These are phyloP conservation scores for Trypanosomatidae sp. DNA, from an alignment of 208 protist species.

Conservation along the genomic window DNA sequence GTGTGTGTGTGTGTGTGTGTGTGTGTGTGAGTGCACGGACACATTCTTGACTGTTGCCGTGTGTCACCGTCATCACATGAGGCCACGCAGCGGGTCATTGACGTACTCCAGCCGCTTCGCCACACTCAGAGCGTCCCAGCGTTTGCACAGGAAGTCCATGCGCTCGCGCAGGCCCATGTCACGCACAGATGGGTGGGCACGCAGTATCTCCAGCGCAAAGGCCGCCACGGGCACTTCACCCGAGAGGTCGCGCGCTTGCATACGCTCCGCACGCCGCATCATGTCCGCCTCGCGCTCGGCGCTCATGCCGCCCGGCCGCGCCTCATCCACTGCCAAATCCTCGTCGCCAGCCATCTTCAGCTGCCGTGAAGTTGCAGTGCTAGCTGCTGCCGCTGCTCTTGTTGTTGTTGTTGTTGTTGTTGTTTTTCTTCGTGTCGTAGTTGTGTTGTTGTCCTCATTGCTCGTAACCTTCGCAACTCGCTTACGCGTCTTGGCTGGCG, in stretches of 20 bases:
- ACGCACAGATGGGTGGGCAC: conserved; percentile 68
- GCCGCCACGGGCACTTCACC: conserved; percentile 76
- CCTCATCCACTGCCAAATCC: neutral
- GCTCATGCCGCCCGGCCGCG: conserved; percentile 40
- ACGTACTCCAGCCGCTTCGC: conserved; percentile 53
- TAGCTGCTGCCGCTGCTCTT: neutral
- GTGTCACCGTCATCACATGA: conserved; percentile 24
- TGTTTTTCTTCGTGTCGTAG: neutral
- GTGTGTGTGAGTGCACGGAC: neutral
- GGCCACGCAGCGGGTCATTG: conserved; percentile 63
- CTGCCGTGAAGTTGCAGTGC: too few species aligned
- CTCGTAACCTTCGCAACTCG: neutral
- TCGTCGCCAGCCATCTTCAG: neutral
- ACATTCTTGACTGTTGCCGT: neutral
- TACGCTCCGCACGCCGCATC: conserved; percentile 48
- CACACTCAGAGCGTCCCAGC: conserved; percentile 53
- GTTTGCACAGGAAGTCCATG: conserved; percentile 69
- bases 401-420: neutral
- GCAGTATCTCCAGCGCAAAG: conserved; percentile 69
- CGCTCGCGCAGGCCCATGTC: conserved; percentile 72
- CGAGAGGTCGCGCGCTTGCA: conserved; percentile 60
- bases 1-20: too few species aligned
- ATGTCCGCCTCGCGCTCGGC: conserved; percentile 54
- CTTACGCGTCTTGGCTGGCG: neutral
- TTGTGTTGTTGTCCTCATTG: neutral